Base-by-base conservation (phyloP, 768 basidiomycete genomes). In the Suillus decipiens region DNA sequence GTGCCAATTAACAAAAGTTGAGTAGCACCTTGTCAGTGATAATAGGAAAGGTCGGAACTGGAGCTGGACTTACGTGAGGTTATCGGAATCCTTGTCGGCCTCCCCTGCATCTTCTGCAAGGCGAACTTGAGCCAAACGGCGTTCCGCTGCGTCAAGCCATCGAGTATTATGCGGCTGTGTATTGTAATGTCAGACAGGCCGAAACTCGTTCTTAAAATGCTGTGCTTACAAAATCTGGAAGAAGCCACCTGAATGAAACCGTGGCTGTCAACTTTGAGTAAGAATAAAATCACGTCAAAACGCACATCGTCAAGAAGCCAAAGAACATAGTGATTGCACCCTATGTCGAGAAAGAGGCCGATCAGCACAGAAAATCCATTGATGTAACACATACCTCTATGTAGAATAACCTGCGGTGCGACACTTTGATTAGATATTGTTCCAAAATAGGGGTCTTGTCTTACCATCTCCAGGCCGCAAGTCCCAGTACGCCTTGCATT, bases 381-480 rank as follows among this genome's bases (percentile, higher is more conserved):
- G 0, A 8, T 36, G 11, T n/a, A 48, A 24, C 15, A 28, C 11
- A 61, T 71, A 82, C 87, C 79, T 88, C 89, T 50, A 90, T 88
- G 69, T 82, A 88, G 71, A 91, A 91, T 42, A 90, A 67, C 89
- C 88, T 86, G 63, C 2, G 36, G 48, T 31, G 19, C 60, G 14
- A 42, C 17, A 33, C 31, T 50, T 12, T 37, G 28, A 61, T 56
- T 22, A 1, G 6, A 59, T n/a, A 34, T 34, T 43, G 51, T 33
- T 33, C 31, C n/a, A 34, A 33, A 56, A 33, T 58, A n/a, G 11
- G 22, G n/a, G 22, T 14, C 62, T 6, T 10, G 24, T 39, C 77
- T 63, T 64, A 86, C 87, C 86, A 92, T 78, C 87, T 70, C 90
- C 90, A 92, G 11, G 87, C 89, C 34, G 85, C 71, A 47, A 89